Conservation (phyloP, 2,329 filamentous ascomycete species). For the Fulvia fulva region DNA sequence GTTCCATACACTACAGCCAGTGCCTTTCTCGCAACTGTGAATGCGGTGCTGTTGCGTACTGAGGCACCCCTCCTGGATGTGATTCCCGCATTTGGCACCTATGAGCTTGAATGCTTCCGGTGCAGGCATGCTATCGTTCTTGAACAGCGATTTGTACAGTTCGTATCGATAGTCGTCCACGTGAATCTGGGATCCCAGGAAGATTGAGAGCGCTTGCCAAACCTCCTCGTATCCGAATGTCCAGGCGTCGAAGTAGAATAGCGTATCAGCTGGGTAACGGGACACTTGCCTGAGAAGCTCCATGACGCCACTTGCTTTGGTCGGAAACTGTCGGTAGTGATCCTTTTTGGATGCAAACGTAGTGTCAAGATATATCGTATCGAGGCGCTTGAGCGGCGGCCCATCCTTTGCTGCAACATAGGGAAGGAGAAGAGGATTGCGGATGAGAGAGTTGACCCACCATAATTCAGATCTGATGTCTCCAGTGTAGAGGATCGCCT, state of each 20-base stretch:
- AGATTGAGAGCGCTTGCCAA: slow-evolving; percentile 74
- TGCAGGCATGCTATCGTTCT: slow-evolving; percentile 38
- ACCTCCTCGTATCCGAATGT: slow-evolving; percentile 93
- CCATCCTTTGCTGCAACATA: slow-evolving; percentile 49
- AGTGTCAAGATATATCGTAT: slow-evolving; percentile 86
- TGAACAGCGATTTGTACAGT: slow-evolving; percentile 62
- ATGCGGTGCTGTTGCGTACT: slow-evolving; percentile 61
- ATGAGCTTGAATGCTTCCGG: slow-evolving; percentile 64
- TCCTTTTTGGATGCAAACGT: slow-evolving; percentile 61
- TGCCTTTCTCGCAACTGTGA: slow-evolving; percentile 81
- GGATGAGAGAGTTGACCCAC: slow-evolving; percentile 71
- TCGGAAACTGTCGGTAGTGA: slow-evolving; percentile 51
- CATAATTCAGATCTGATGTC: slow-evolving; percentile 82
- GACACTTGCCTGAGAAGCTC: slow-evolving; percentile 69
- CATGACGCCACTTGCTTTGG: slow-evolving; percentile 69
- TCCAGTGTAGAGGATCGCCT: slow-evolving; percentile 80
- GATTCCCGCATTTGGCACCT: slow-evolving; percentile 73
- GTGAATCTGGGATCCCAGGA: slow-evolving; percentile 69
- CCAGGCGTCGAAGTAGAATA: slow-evolving; percentile 85
- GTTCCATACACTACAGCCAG: slow-evolving; percentile 53
- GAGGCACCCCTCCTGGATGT: slow-evolving; percentile 64
- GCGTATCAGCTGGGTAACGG: slow-evolving; percentile 65
- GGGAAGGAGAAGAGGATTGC: slow-evolving; percentile 69
- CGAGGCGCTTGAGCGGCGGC: slow-evolving; percentile 60
- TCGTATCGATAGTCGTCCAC: slow-evolving; percentile 75